Conservation (phyloP, 257 asterid genomes). For the Datura wrightii region DNA sequence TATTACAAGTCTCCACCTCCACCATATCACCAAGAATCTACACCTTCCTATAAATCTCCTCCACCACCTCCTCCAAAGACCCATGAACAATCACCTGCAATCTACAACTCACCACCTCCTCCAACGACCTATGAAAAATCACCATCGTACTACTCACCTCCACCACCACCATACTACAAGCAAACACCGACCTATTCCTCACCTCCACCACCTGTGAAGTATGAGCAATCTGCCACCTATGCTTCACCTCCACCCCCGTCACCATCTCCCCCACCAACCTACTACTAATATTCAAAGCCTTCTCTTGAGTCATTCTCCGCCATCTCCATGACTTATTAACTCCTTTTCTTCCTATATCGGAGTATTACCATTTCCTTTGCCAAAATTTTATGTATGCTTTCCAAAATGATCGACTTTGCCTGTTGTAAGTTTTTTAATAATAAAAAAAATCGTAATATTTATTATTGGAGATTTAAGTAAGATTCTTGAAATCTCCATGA, state of each 20-base stretch:
- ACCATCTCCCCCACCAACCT: not conserved
- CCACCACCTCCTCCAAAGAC: not conserved
- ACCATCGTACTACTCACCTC: not conserved
- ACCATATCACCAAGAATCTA: not conserved
- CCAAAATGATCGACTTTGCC: not conserved
- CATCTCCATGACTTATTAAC: not conserved
- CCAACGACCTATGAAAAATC: not conserved
- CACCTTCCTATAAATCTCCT: not conserved
- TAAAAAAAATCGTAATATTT: not conserved
- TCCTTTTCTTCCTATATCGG: not conserved
- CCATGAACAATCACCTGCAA: not conserved
- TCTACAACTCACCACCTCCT: not conserved
- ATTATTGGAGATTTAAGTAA: not conserved
- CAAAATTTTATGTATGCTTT: not conserved
- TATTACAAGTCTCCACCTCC: not conserved
- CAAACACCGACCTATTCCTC: not conserved
- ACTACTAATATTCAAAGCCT: not conserved
- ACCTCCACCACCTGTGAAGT: not conserved
- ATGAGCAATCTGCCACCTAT: not conserved
- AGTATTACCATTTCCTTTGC: not conserved
- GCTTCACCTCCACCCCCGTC: not conserved
- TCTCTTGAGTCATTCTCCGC: not conserved
- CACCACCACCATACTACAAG: not conserved
- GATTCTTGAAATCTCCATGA: slow-evolving; percentile 11
- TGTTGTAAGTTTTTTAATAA: not conserved